phyloP scores from a whole-genome alignment of 768 basidiomycete species.

The Termitomyces sp. region DNA sequence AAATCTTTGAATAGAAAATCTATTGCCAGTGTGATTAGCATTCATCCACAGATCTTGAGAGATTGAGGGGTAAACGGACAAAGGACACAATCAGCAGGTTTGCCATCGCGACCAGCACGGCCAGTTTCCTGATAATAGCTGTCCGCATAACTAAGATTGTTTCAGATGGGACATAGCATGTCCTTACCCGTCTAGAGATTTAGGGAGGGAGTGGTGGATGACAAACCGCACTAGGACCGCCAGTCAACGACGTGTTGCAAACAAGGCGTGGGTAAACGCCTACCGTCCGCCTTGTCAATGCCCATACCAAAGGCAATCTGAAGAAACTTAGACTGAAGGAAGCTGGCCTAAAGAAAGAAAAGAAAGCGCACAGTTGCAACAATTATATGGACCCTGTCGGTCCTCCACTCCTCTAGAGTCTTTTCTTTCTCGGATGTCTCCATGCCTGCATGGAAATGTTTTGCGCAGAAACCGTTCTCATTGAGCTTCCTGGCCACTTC shows the following conservation, averaged over 20 bases:
- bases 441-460: slow-evolving; percentile 88
- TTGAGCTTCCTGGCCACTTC: slow-evolving; percentile 66
- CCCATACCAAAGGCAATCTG: slow-evolving; percentile 98
- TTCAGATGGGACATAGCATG: background rate
- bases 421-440: slow-evolving; percentile 51
- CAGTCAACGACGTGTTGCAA: slow-evolving; percentile 1
- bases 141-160: slow-evolving; percentile 1
- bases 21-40: slow-evolving; percentile 22
- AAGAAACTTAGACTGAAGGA: background rate
- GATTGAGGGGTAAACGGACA: slow-evolving; percentile 44
- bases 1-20: slow-evolving; percentile 66
- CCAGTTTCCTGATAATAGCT: slow-evolving; percentile 97
- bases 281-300: slow-evolving; percentile 82
- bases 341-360: background rate
- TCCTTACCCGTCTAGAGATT: slow-evolving; percentile 74
- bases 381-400: slow-evolving; percentile 68
- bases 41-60: background rate
- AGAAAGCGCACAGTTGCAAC: slow-evolving; percentile 75
- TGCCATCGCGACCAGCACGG: slow-evolving; percentile 89
- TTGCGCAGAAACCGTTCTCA: slow-evolving; percentile 54
- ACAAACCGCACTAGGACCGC: slow-evolving; percentile 76
- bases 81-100: slow-evolving; percentile 78
- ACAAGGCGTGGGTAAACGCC: slow-evolving; percentile 4
- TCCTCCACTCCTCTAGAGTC: slow-evolving; percentile 71
- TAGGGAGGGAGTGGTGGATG: slow-evolving; percentile 81